Evolutionary conservation across 768 basidiomycete genomes (phyloP), one percentile per base, ranked within the genome.

Genomic region (Pleurotus tuber-regium): DNA sequence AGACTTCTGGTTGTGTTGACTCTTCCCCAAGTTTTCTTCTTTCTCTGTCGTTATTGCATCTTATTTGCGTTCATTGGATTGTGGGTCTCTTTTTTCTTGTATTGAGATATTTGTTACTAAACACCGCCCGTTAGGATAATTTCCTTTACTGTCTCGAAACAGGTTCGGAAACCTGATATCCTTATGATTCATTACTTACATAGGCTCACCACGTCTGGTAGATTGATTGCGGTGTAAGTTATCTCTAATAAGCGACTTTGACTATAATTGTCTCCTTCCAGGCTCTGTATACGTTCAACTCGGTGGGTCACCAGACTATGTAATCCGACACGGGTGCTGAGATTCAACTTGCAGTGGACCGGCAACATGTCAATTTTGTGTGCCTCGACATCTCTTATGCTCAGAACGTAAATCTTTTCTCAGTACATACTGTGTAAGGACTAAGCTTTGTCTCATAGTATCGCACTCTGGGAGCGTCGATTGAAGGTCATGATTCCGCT

Each of bases 41-140:
- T 89, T 62, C 67, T 85, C 21, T 84, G 80, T 61, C 80, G 86
- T 54, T 88, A 88, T 63, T 84, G 82, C 64, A 81, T 87, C 73
- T 59, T 88, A n/a, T 70, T 80, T 51, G 76, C 85, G 3, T 73
- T 87, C 59, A 63, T 83, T 56, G 84, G 86, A 51, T 56, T 88
- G 85, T 84, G 61, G 67, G 80, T 66, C 2, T 25, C 48, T 21
- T 8, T 35, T 23, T 25, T 36, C 41, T 35, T 28, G 28, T 35
- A 11, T 29, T 50, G 4, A 12, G 28, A 19, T n/a, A n/a, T 24
- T 52, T 38, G n/a, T 31, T 24, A 26, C 47, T 35, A 25, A 28
- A 41, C 18, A 2, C n/a, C 28, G 39, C 46, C 51, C 38, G 42
- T 18, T 50, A 87, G 86, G 55, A 79, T 87, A 29, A 67, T 82